Conservation (phyloP, 176 grass and related monocot species). For the Thalia dealbata region DNA sequence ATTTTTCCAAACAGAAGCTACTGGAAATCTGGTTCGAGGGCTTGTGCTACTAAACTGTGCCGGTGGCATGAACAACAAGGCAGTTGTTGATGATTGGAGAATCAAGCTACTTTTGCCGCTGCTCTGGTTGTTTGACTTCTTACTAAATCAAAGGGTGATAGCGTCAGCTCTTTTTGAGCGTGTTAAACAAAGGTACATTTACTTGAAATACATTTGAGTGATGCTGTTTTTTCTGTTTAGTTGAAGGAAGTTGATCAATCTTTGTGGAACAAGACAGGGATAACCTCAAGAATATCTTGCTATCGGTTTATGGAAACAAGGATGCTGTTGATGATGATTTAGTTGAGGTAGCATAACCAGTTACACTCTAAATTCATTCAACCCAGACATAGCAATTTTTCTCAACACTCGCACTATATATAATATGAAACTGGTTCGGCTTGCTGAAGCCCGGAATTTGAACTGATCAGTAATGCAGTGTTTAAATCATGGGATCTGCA, state of each 20-base stretch:
- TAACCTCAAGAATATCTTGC: constrained; percentile 43
- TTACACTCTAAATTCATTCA: background rate
- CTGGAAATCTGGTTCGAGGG: constrained; percentile 40
- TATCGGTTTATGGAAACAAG: constrained; percentile 43
- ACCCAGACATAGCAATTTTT: background rate
- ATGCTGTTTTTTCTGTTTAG: background rate
- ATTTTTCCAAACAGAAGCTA: constrained; percentile 37
- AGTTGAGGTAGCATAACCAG: constrained; percentile 22
- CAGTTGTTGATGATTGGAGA: constrained; percentile 93
- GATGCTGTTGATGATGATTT: constrained; percentile 32
- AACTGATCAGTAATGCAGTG: background rate
- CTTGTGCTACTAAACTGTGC: constrained; percentile 84
- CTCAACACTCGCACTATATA: background rate
- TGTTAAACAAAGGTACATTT: constrained; percentile 53
- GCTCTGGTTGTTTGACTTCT: constrained; percentile 71
- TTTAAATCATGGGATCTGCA: constrained; percentile 17
- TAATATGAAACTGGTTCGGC: too few species aligned
- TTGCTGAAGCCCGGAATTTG: background rate
- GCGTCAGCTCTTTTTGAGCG: constrained; percentile 62
- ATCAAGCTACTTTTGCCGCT: constrained; percentile 73
- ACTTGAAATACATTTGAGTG: background rate
- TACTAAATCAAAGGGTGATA: constrained; percentile 61
- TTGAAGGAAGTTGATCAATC: background rate
- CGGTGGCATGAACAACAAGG: constrained; percentile 97
- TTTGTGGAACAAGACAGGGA: constrained; percentile 16